phyloP scores from a whole-genome alignment of 805 yeast genomes.

The Novakomyces olei region DNA sequence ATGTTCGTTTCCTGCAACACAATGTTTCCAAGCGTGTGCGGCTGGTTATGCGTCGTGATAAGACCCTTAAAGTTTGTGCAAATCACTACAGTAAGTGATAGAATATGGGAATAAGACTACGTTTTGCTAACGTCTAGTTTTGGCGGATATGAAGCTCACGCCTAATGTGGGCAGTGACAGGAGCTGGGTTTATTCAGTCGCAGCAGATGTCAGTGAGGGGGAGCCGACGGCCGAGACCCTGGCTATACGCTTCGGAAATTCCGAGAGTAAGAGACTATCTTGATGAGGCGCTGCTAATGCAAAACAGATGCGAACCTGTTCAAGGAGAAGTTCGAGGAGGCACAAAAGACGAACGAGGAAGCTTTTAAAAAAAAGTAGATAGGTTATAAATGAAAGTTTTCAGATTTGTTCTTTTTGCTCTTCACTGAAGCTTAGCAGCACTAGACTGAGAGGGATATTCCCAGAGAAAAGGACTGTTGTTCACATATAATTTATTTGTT shows the following conservation, averaged over 20 bases:
- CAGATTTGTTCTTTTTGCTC: no score
- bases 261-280: slow-evolving; percentile 14
- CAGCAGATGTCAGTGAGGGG: slow-evolving; percentile 90
- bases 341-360: slow-evolving; percentile 45
- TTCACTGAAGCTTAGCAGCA: no score
- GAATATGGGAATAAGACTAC: not conserved
- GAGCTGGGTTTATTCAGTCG: slow-evolving; percentile 92
- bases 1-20: slow-evolving; percentile 84
- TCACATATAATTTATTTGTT: no score
- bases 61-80: slow-evolving; percentile 93
- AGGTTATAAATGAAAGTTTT: no score
- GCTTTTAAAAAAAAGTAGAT: slow-evolving; percentile 1
- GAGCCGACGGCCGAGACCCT: slow-evolving; percentile 87
- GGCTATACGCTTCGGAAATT: slow-evolving; percentile 66
- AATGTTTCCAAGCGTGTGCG: slow-evolving; percentile 64
- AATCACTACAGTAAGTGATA: slow-evolving; percentile 51
- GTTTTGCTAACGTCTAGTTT: slow-evolving; percentile 6
- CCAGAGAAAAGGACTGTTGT: no score
- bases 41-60: slow-evolving; percentile 95
- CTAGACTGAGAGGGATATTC: no score
- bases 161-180: slow-evolving; percentile 94
- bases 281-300: slow-evolving; percentile 12
- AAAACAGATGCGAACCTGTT: slow-evolving; percentile 72
- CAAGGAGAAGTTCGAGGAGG: slow-evolving; percentile 75
- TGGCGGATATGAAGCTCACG: slow-evolving; percentile 25